Evolutionary conservation across 169 alveolate genomes (phyloP), one percentile per base, ranked within the genome.

Genomic region (Plasmodium blacklocki): DNA sequence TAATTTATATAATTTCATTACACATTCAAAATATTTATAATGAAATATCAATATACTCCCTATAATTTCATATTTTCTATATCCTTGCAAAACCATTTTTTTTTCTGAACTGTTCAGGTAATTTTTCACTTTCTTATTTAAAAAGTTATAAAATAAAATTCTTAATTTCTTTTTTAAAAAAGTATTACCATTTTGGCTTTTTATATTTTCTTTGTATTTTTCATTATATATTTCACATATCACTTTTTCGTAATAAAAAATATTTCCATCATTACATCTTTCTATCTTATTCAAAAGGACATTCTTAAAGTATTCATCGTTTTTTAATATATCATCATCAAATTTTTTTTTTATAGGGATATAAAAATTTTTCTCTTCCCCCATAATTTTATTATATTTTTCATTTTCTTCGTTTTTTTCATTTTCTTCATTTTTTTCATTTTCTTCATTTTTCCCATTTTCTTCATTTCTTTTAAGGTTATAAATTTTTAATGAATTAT

Each of bases 31-130:
- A 56, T 80, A 60, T 67, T 6, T 39, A 18, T 80, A 43, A 50
- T 80, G 90, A 72, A 80, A 80, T 43, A 80, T 68, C 23, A 80
- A 47, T 21, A 80, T 56, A 6, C 29, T 23, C 11, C 90, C 90
- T 21, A 80, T 47, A 7, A 80, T 49, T 68, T 80, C 90, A 52
- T 80, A 80, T 29, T 80, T 80, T n/a, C n/a, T 58, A 9, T 50
- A 39, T 15, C 85, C 90, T 49, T 67, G 43, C 2, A 80, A 23
- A 45, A 80, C 70, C 47, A 47, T 50, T 43, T 70, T 21, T 62
- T 49, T 66, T 47, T 68, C 90, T 19, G 74, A 32, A 8, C n/a
- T 50, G 29, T 45, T 80, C 56, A 68, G 14, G 59, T 66, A 80
- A 43, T n/a, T 43, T 62, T 68, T 80, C 32, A 80, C n/a, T 39